Evolutionary conservation across 345 rosid genomes (phyloP), one percentile per base, ranked within the genome.

Genomic region (Populus davidiana): DNA sequence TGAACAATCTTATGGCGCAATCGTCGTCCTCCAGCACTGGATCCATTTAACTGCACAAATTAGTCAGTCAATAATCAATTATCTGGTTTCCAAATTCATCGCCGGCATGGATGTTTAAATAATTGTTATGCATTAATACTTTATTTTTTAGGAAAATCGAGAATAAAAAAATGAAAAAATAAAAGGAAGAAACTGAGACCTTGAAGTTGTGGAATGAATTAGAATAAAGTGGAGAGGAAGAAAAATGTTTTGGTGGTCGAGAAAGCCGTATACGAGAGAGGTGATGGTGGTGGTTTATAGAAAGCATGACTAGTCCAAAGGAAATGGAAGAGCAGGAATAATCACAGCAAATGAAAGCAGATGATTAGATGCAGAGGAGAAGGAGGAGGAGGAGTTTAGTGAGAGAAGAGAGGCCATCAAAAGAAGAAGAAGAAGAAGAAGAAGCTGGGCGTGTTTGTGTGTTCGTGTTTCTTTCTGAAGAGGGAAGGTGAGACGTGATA

Each of bases 281-380:
- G 21, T 20, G 21, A 47, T 23, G 71, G 44, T 71, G 75, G 61
- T 41, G 69, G 54, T 75, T 78, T 29, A 79, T 71, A 70, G 88
- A 77, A 73, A 66, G 87, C 93, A 90, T 90, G 78, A 69, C 64
- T 69, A 17, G 0, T 25, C 25, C 16, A 16, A 4, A 31, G 12
- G 41, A 27, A 41, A 63, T 11, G 65, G 29, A 39, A 33, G 71
- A 6, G 18, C 3, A 20, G 20, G 0, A 66, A 38, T 14, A 68
- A 23, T 5, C 29, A 67, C 9, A 16, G 18, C 7, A 38, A 41
- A 44, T 72, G 71, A 62, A 61, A 50, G 62, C 3, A 36, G 44
- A 36, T 25, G 27, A 2, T 36, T 72, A 36, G 33, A 11, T 39
- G 31, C 36, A 41, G 3, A 49, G 56, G 61, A 13, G 31, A 2